Evolutionary conservation across 1,139 yeast species (phyloP), one percentile per base, ranked within the genome.

Genomic region (Kazachstania sp.): DNA sequence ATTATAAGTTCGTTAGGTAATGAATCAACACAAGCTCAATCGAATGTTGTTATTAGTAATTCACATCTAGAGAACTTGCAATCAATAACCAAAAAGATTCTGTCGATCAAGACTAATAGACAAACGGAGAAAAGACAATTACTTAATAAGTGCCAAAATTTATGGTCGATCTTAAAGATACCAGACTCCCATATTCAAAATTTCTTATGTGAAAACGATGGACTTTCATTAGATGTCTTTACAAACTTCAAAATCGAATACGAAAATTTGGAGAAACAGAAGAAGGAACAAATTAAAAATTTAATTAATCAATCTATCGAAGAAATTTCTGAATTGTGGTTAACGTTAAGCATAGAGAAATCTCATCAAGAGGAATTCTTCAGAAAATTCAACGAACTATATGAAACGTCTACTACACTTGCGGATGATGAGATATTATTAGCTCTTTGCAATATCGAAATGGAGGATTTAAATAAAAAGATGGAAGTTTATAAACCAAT

Each of bases 321-420:
- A 1, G 78, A 77, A 47, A 80, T 90, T 13, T 73, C 71, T 41
- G 71, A 69, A 3, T 66, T 77, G 12, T 88, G 96, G 95, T 71
- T 72, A 30, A 64, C 70, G 19, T 67, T 90, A 54, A 80, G 74
- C 61, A 81, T 75, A 52, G 73, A 84, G 1, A 74, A 71, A 0
- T 68, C 64, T 0, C 74, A 77, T 43, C 71, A 73, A 50, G 52
- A 56, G 2, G 64, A 63, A 12, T 75, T 77, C 51, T 54, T 63
- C 3, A 60, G 67, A 0, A 69, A 51, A 39, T 54, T 54, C 35
- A 52, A 70, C 3, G 39, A 49, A 8, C 43, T 59, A 45, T 54
- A 64, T 4, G 47, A 50, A 1, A 41, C 63, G 47, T 59, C 70
- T 6, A 74, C 71, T 9, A 63, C 70, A 9, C 72, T 68, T 44